Percentiles rank a stretch among this genome's conserved stretches.
These are phyloP conservation scores for Paratinospora sagittata DNA, from an alignment of 164 flowering plant genomes.

Conservation along the genomic window DNA sequence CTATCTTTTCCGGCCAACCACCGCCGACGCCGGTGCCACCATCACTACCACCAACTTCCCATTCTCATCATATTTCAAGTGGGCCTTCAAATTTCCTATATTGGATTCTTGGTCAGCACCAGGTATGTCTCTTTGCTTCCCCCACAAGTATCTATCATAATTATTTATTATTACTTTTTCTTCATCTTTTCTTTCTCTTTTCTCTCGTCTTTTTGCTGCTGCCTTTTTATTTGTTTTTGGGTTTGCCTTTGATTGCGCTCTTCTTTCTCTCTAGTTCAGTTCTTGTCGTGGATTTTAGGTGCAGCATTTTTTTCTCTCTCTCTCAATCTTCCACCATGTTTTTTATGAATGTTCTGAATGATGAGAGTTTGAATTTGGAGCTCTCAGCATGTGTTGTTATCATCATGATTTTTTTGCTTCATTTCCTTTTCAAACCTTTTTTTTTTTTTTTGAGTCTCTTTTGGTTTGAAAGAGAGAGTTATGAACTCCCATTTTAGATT, in stretches of 20 bases:
- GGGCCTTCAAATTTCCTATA: too few species aligned
- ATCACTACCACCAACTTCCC: background rate
- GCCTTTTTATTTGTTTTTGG: background rate
- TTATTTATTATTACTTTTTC: too few species aligned
- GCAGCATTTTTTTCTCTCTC: background rate
- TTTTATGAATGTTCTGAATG: background rate
- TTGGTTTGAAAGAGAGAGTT: background rate
- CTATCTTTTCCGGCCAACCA: background rate
- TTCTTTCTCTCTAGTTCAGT: too few species aligned
- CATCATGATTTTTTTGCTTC: background rate
- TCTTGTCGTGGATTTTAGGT: background rate
- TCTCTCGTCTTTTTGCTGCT: background rate
- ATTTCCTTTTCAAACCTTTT: background rate
- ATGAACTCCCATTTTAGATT: slow-evolving; percentile 10
- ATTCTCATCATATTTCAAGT: too few species aligned
- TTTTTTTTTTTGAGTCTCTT: background rate
- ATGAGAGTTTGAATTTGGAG: background rate
- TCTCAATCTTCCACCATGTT: background rate
- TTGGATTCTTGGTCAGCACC: background rate
- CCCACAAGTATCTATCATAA: too few species aligned
- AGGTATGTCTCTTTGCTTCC: background rate
- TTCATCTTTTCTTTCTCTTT: background rate
- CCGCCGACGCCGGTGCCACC: background rate
- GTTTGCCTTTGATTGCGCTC: background rate
- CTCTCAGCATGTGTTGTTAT: background rate